Evolutionary conservation across 2,329 filamentous ascomycete species (phyloP).

Genomic region (Trichoderma sp.): DNA sequence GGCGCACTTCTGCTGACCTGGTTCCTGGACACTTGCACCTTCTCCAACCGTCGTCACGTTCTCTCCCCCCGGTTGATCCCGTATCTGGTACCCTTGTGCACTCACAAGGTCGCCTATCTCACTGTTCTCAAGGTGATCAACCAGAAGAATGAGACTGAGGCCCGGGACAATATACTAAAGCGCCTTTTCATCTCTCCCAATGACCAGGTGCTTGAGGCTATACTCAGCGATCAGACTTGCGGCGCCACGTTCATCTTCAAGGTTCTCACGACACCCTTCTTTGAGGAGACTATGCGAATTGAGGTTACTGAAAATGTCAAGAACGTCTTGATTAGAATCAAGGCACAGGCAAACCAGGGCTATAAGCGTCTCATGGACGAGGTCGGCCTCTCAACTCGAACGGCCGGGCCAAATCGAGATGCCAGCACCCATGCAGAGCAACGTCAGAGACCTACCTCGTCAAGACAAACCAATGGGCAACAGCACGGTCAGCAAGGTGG

Average conservation of each 20-base stretch:
- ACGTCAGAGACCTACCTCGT: constrained; percentile 54
- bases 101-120: constrained; percentile 96
- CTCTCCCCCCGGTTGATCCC: constrained; percentile 89
- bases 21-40: constrained; percentile 97
- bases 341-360: constrained; percentile 89
- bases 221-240: constrained; percentile 85
- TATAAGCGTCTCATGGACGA: constrained; percentile 99
- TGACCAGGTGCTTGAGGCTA: constrained; percentile 83
- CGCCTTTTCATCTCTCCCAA: constrained; percentile 89
- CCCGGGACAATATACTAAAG: constrained; percentile 82
- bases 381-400: constrained; percentile 77
- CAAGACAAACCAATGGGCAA: constrained; percentile 49
- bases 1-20: constrained; percentile 91
- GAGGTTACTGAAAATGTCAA: constrained; percentile 92
- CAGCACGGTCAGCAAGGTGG: constrained; percentile 40
- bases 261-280: constrained; percentile 94
- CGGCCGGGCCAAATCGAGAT: constrained; percentile 42
- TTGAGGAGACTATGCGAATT: constrained; percentile 83
- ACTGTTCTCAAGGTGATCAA: constrained; percentile 98
- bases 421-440: constrained; percentile 45
- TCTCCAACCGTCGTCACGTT: constrained; percentile 85
- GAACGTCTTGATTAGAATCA: constrained; percentile 81
- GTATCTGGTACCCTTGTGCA: constrained; percentile 91
- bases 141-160: constrained; percentile 90
- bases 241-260: constrained; percentile 98